Evolutionary conservation across 495 filamentous ascomycete species (phyloP).

Genomic region (Aspergillus sclerotioniger): DNA sequence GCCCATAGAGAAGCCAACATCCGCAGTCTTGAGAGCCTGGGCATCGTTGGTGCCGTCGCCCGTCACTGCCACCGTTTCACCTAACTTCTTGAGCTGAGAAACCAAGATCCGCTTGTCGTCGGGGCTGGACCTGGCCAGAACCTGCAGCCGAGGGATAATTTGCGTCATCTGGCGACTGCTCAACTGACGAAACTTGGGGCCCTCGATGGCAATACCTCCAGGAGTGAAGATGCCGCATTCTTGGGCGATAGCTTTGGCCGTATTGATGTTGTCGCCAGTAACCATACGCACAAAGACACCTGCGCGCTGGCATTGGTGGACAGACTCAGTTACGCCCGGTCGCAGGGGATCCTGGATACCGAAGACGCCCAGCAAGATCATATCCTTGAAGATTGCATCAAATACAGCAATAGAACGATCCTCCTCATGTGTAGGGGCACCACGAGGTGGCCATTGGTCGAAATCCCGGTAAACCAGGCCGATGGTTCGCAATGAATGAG

Average conservation of each 20-base stretch:
- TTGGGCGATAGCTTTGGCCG: conserved; percentile 79
- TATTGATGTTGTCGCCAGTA: conserved; percentile 82
- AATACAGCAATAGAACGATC: conserved; percentile 71
- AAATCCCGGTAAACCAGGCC: conserved; percentile 86
- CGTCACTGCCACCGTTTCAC: conserved; percentile 90
- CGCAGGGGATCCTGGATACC: conserved; percentile 89
- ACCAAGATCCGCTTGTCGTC: conserved; percentile 84
- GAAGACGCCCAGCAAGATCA: conserved; percentile 75
- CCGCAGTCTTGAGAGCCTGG: conserved; percentile 79
- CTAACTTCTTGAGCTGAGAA: conserved; percentile 73
- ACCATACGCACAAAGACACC: conserved; percentile 90
- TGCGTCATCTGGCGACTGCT: conserved; percentile 62
- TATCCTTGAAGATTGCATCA: conserved; percentile 73
- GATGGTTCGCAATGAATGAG: conserved; percentile 82
- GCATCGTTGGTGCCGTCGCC: conserved; percentile 94
- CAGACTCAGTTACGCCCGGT: conserved; percentile 70
- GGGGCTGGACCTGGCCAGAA: conserved; percentile 81
- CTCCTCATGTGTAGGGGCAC: conserved; percentile 62
- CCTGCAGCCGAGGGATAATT: conserved; percentile 72
- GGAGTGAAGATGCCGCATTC: conserved; percentile 79
- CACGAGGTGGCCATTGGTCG: conserved; percentile 79
- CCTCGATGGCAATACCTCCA: conserved; percentile 80
- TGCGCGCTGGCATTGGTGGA: conserved; percentile 69
- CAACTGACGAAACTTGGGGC: conserved; percentile 74
- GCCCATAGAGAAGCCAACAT: conserved; percentile 93